These are phyloP conservation scores for Picocystis sp. DNA, from an alignment of 163 green algal species.

Conservation along the genomic window DNA sequence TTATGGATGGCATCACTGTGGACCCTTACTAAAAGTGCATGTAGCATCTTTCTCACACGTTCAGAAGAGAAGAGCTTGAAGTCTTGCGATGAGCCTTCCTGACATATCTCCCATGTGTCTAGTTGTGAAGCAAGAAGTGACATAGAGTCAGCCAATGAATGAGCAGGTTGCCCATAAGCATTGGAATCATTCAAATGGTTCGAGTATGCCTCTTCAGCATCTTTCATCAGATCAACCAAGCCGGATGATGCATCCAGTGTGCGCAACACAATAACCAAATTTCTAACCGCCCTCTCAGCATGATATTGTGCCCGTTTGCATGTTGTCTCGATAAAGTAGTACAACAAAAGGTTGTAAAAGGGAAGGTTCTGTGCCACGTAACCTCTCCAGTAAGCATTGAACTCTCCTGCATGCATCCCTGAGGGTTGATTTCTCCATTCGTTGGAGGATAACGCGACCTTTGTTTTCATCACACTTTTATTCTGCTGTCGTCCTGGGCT, in stretches of 20 bases:
- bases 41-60: too few relatives aligned
- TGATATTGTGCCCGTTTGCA: not conserved
- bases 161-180: conserved; percentile 9
- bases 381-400: conserved; percentile 41
- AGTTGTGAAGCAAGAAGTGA: not conserved
- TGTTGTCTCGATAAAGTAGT: conserved; percentile 38
- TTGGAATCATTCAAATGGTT: conserved; percentile 10
- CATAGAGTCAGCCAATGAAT: conserved; percentile 7
- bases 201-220: conserved; percentile 26
- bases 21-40: too few relatives aligned
- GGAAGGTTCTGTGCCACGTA: conserved; percentile 61
- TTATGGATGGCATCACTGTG: too few relatives aligned
- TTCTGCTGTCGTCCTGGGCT: not conserved
- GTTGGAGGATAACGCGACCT: not conserved
- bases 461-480: not conserved
- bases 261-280: conserved; percentile 32
- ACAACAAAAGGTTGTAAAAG: conserved; percentile 62
- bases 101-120: too few relatives aligned
- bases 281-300: conserved; percentile 19
- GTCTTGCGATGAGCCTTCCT: too few relatives aligned
- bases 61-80: too few relatives aligned
- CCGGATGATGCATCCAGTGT: conserved; percentile 30
- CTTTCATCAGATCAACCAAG: conserved; percentile 34
- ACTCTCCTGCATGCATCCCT: conserved; percentile 6
- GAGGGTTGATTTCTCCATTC: not conserved